Base-by-base conservation (phyloP, 768 basidiomycete species). In the Serendipita sp. region DNA sequence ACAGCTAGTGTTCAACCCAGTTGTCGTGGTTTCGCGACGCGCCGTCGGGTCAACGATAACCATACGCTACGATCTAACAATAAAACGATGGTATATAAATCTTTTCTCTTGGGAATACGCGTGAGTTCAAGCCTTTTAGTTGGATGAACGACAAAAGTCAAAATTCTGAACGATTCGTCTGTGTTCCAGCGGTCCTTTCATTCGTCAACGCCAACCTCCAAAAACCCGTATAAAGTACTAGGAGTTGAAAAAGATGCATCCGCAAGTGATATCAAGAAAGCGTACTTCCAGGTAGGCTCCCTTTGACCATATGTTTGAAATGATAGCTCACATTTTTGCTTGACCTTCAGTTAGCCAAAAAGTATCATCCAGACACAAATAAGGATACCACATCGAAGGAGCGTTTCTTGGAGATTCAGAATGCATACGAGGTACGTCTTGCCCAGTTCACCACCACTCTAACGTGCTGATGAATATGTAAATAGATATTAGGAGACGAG, bases 361-460 rank as follows among this genome's bases (percentile, higher is more conserved):
- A 98, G 78, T 96, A 88, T 71, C 96, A 99, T 74, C 96, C 96
- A 0, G 96, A 99, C 72, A 93, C 93, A 11, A 98, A 93, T 75
- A 88, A 91, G 46, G 91, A 95, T 76, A 88, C 91, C 70, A 80
- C 79, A 54, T 91, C 95, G 0, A 86, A 91, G 69, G 89, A 89
- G 67, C 91, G 89, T 73, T 99, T 99, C 73, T 80, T 94, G 16
- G 95, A 99, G 74, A 97, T 98, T 65, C 96, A 98, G 73, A 83
- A 85, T 70, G 96, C 96, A 10, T 99, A 98, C 76, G 96, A 98
- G 75, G 95, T 97, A 68, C 69, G 85, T 75, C 34, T 68, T 11
- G 23, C 23, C 23, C 23, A 23, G 23, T 23, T 23, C 18, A 30
- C 44, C 48, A 46, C 30, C 28, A 2, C 15, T 65, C 60, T 58